phyloP scores from a whole-genome alignment of 148 eudicot genomes.

The Tetragonia tetragonoides region DNA sequence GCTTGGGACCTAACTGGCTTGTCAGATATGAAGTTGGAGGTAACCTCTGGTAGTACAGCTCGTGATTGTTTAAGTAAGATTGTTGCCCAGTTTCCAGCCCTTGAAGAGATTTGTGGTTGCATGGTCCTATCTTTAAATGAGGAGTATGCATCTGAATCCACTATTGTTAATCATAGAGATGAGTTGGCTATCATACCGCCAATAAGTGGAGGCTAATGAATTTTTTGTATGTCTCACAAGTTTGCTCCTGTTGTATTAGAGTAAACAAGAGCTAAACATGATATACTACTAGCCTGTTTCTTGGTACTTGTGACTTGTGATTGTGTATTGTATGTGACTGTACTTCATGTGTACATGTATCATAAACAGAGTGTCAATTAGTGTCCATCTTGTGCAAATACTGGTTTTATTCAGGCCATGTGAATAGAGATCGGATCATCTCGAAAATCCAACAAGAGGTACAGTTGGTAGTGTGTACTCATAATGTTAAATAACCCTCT shows the following conservation, averaged over 20 bases:
- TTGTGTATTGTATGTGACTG: no score
- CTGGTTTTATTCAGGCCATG: no score
- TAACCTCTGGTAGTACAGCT: constrained; percentile 69
- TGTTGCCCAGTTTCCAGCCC: constrained; percentile 51
- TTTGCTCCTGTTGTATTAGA: background rate
- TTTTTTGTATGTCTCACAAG: background rate
- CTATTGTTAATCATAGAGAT: constrained; percentile 62
- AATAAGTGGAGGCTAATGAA: constrained; percentile 79
- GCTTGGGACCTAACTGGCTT: constrained; percentile 87
- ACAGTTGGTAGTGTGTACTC: no score
- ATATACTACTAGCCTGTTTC: no score
- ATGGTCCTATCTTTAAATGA: constrained; percentile 86
- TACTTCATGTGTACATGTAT: no score
- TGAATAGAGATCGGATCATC: no score
- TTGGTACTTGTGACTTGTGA: no score
- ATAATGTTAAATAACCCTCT: background rate
- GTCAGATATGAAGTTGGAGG: constrained; percentile 58
- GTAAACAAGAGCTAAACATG: background rate
- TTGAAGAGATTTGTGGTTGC: constrained; percentile 73
- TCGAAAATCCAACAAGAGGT: no score
- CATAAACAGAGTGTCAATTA: no score
- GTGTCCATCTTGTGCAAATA: no score
- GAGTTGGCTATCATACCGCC: constrained; percentile 97
- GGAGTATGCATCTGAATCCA: constrained; percentile 68
- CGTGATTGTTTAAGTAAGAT: constrained; percentile 68